Evolutionary conservation across 305 asterid genomes (phyloP).

Genomic region (Petunia hybrid): DNA sequence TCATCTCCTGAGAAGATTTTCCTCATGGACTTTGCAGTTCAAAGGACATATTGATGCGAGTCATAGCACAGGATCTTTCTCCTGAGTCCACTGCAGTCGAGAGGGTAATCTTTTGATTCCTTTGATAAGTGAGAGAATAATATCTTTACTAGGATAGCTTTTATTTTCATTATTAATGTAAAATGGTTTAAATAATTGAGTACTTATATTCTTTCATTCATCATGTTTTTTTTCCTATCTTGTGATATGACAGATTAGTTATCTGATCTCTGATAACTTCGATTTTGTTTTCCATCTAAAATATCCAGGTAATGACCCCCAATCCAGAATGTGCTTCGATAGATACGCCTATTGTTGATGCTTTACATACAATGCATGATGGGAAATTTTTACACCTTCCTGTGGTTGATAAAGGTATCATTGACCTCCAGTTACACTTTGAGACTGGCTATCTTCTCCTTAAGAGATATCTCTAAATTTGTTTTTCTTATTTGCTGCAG

Average conservation of each 20-base stretch:
- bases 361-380: constrained; percentile 97
- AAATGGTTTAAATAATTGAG: neutral
- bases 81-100: constrained; percentile 84
- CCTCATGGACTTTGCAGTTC: constrained; percentile 54
- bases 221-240: constrained; percentile 12
- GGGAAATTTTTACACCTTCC: constrained; percentile 95
- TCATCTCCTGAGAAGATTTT: constrained; percentile 20
- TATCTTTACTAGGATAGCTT: neutral
- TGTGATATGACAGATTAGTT: neutral
- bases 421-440: constrained; percentile 3
- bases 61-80: constrained; percentile 85
- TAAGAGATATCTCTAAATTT: constrained; percentile 1
- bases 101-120: constrained; percentile 58
- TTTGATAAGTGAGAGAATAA: neutral
- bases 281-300: constrained; percentile 28
- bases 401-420: constrained; percentile 81
- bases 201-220: neutral
- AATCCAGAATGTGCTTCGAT: constrained; percentile 93
- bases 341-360: constrained; percentile 94
- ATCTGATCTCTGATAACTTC: neutral
- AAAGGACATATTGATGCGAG: constrained; percentile 93
- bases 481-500: constrained; percentile 47
- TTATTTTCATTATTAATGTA: constrained; percentile 26
- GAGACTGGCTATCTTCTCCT: neutral
- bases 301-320: constrained; percentile 87